phyloP scores from a whole-genome alignment of 2,329 filamentous ascomycete genomes.

The Aureobasidium mangrovei region DNA sequence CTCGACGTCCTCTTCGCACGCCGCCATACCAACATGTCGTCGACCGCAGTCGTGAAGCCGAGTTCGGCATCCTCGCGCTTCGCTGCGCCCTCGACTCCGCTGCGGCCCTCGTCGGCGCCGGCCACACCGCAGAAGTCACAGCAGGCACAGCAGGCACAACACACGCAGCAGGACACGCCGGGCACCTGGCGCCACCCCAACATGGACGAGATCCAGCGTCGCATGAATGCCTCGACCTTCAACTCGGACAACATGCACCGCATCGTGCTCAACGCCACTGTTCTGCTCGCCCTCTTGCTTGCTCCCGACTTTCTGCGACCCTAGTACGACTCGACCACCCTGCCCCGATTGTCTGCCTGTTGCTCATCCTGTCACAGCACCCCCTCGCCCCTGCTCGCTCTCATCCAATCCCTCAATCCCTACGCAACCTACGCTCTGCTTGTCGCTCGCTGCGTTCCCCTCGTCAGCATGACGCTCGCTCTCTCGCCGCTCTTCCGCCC shows the following conservation, averaged over 20 bases:
- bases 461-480: slow-evolving; percentile 59
- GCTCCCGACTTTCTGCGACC: slow-evolving; percentile 21
- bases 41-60: slow-evolving; percentile 17
- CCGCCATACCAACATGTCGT: slow-evolving; percentile 19
- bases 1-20: not conserved
- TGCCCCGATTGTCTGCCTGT: not conserved
- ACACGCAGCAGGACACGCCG: slow-evolving; percentile 18
- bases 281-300: slow-evolving; percentile 45
- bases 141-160: not conserved
- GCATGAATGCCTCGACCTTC: slow-evolving; percentile 72
- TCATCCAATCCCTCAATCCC: slow-evolving; percentile 22
- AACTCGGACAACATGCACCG: slow-evolving; percentile 64
- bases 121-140: slow-evolving; percentile 9
- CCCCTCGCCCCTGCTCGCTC: slow-evolving; percentile 15
- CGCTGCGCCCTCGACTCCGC: slow-evolving; percentile 19
- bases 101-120: not conserved
- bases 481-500: slow-evolving; percentile 63
- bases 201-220: slow-evolving; percentile 74
- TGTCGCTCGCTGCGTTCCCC: slow-evolving; percentile 45
- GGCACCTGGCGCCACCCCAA: slow-evolving; percentile 89
- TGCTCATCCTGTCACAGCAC: slow-evolving; percentile 24
- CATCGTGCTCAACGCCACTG: slow-evolving; percentile 58
- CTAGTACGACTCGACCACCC: slow-evolving; percentile 12
- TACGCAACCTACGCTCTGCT: slow-evolving; percentile 36
- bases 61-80: slow-evolving; percentile 14